These are phyloP conservation scores for Yamadazyma atmosphaerica DNA, from an alignment of 1,139 yeast species.

Conservation along the genomic window DNA sequence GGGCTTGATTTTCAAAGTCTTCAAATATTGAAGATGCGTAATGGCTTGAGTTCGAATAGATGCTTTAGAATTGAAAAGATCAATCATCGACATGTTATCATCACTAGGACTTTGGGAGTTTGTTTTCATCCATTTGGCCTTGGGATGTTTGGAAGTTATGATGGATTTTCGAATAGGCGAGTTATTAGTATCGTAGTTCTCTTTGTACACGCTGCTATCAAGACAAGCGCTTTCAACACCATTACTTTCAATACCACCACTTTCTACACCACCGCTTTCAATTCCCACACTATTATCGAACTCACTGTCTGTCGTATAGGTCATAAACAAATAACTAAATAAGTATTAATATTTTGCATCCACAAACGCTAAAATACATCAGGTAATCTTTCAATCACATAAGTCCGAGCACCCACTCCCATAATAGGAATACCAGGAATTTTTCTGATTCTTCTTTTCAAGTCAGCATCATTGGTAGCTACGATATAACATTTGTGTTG, in stretches of 20 bases:
- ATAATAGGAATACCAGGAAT: conserved; percentile 95
- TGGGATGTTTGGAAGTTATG: not conserved
- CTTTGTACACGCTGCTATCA: conserved; percentile 6
- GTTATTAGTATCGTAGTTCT: conserved; percentile 9
- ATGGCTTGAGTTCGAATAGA: not conserved
- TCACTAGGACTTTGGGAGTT: not conserved
- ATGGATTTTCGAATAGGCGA: conserved; percentile 12
- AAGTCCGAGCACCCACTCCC: conserved; percentile 94
- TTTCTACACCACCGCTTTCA: not conserved
- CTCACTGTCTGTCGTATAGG: not conserved
- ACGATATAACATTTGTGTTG: conserved; percentile 97
- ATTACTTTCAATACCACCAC: not conserved
- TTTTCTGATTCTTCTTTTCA: conserved; percentile 89
- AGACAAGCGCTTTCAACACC: not conserved
- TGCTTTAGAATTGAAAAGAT: not conserved
- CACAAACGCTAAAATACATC: conserved; percentile 67
- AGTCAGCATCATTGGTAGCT: conserved; percentile 98
- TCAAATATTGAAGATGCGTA: conserved; percentile 1
- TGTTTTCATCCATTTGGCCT: no score
- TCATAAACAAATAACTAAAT: not conserved
- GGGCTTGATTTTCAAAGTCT: not conserved
- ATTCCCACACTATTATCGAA: not conserved
- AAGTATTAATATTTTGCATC: not conserved
- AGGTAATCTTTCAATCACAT: conserved; percentile 91
- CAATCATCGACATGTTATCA: conserved; percentile 1